Conservation (phyloP, 805 yeast genomes). For the Danielozyma ontarioensis region DNA sequence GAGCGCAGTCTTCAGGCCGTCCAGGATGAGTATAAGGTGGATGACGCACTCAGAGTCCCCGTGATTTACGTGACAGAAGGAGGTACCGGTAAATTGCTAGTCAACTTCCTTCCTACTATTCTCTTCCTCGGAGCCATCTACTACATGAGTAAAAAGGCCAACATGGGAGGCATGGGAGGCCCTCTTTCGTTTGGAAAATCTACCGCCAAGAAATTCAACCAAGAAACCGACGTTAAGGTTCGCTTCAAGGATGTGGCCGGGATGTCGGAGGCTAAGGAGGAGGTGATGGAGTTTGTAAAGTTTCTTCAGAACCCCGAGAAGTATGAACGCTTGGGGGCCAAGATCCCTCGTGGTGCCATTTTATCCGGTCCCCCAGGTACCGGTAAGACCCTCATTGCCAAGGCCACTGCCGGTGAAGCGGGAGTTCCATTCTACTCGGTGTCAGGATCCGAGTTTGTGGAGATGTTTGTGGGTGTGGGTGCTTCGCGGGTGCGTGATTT, state of each 20-base stretch:
- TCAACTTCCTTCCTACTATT: constrained; percentile 84
- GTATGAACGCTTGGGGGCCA: constrained; percentile 91
- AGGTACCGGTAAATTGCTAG: constrained; percentile 53
- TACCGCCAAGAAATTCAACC: constrained; percentile 86
- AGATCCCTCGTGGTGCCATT: constrained; percentile 97
- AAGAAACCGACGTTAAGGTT: constrained; percentile 84
- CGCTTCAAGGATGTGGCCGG: constrained; percentile 96
- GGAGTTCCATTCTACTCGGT: constrained; percentile 95
- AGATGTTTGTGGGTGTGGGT: constrained; percentile 99
- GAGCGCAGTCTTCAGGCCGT: constrained; percentile 74
- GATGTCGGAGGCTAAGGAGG: constrained; percentile 93
- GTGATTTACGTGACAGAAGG: constrained; percentile 75
- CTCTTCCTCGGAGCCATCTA: constrained; percentile 83
- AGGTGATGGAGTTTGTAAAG: constrained; percentile 95
- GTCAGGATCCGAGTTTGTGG: constrained; percentile 96
- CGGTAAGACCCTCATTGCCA: constrained; percentile 94
- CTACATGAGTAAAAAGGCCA: constrained; percentile 70
- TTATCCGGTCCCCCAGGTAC: constrained; percentile 99
- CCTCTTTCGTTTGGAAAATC: constrained; percentile 82
- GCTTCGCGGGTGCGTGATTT: constrained; percentile 96
- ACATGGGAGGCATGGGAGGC: constrained; percentile 77
- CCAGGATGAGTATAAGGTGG: constrained; percentile 63
- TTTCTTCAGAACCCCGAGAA: constrained; percentile 87
- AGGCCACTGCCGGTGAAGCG: constrained; percentile 99
- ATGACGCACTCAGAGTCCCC: constrained; percentile 66